Evolutionary conservation across 345 rosid genomes (phyloP), one percentile per base, ranked within the genome.

Genomic region (rapeseed (Brassica napus)): DNA sequence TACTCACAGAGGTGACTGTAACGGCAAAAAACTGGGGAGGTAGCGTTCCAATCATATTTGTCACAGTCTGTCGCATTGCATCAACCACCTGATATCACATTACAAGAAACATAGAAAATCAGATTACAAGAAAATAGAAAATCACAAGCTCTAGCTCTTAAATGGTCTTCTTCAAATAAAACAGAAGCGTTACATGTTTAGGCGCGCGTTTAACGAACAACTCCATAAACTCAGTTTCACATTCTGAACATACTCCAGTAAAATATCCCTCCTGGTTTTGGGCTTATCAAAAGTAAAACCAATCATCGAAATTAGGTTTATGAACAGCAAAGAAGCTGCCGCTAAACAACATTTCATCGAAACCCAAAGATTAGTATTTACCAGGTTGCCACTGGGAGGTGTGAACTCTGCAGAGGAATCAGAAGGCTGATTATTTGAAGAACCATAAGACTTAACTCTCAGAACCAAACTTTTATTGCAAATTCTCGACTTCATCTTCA

Each of bases 201-300:
- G 98, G 93, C 11, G 97, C 99, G 79, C 94, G 87, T 82, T 91
- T 89, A 76, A 91, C 89, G 55, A 95, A 95, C 83, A 95, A 28
- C 80, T 95, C 97, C 96, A 91, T 90, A 63, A 95, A 95, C 76
- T 95, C 99, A 0, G 98, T 82, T 95, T 94, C 86, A 90, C 99
- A 76, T 83, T 95, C 77, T 93, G 90, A 5, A 93, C 98, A 83
- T 95, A 95, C 87, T 95, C 97, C 88, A 95, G 21, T 5, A 95
- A 82, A 70, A 95, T 88, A 14, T 93, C 98, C 66, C 88, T 93
- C 83, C 99, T 88, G 63, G 73, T 83, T 79, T 89, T 88, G 6
- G 97, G 82, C 93, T 89, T 83, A 24, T 24, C 49, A 68, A 32
- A 15, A 26, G 14, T 11, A 42, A 54, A 34, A 61, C 3, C 61